Percentiles rank a stretch among this genome's conserved stretches.
These are phyloP conservation scores for Scedosporium apiospermum DNA, from an alignment of 2,329 filamentous ascomycete species.

Conservation along the genomic window DNA sequence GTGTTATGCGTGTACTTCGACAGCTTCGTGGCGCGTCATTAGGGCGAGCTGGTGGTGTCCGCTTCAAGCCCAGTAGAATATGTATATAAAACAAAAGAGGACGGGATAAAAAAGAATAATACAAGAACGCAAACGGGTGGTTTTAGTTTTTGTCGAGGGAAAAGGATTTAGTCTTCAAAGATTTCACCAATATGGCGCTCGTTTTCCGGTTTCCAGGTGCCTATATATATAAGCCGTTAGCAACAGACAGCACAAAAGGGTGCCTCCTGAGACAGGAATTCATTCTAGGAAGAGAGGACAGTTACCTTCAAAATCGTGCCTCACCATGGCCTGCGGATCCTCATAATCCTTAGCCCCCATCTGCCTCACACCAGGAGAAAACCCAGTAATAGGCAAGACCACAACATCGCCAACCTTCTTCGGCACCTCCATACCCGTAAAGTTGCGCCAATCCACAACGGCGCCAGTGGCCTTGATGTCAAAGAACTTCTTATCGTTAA, in stretches of 20 bases:
- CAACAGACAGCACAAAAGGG: neutral
- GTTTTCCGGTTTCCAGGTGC: slow-evolving; percentile 66
- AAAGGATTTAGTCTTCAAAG: slow-evolving; percentile 13
- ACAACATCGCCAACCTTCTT: slow-evolving; percentile 92
- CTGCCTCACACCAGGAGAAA: slow-evolving; percentile 87
- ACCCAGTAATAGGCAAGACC: slow-evolving; percentile 90
- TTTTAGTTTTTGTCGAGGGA: neutral
- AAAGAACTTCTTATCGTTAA: slow-evolving; percentile 87
- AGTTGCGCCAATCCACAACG: slow-evolving; percentile 79
- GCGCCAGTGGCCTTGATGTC: slow-evolving; percentile 54
- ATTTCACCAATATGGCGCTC: slow-evolving; percentile 58
- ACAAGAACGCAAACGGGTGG: neutral
- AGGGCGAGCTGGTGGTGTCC: too few species aligned
- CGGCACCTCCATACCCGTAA: slow-evolving; percentile 73
- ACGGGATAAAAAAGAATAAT: neutral
- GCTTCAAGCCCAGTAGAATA: too few species aligned
- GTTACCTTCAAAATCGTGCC: slow-evolving; percentile 90
- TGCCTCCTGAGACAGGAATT: neutral
- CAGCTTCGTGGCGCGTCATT: too few species aligned
- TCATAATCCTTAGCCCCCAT: slow-evolving; percentile 86
- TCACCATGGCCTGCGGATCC: slow-evolving; percentile 94
- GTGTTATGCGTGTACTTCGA: too few species aligned
- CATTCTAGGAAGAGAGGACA: slow-evolving; percentile 4
- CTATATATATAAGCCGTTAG: slow-evolving; percentile 26
- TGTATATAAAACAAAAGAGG: neutral